Conservation (phyloP, 768 basidiomycete species). For the Russula brevipes region DNA sequence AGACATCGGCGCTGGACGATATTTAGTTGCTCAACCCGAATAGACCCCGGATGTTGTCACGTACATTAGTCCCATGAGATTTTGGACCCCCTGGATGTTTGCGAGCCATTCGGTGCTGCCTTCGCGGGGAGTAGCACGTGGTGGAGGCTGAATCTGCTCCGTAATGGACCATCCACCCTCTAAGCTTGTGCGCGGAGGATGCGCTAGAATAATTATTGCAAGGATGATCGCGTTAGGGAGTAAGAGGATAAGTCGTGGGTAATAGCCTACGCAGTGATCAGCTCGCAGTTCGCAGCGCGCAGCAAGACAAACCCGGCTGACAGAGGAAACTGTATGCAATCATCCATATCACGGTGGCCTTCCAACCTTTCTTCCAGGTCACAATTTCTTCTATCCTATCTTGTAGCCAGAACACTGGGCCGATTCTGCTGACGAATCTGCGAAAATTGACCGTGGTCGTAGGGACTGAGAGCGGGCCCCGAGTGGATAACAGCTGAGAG, state of each 20-base stretch:
- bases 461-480: slow-evolving; percentile 70
- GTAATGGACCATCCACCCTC: slow-evolving; percentile 1
- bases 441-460: slow-evolving; percentile 76
- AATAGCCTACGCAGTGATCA: slow-evolving; percentile 51
- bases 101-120: slow-evolving; percentile 77
- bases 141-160: slow-evolving; percentile 30
- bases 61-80: slow-evolving; percentile 81
- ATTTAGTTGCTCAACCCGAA: neutral
- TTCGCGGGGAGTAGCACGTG: slow-evolving; percentile 43
- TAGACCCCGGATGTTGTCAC: slow-evolving; percentile 29
- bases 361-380: slow-evolving; percentile 75
- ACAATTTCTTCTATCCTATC: slow-evolving; percentile 83
- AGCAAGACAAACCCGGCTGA: slow-evolving; percentile 35
- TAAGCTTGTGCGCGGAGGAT: slow-evolving; percentile 39
- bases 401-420: slow-evolving; percentile 85
- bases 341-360: slow-evolving; percentile 69
- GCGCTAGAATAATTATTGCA: slow-evolving; percentile 58
- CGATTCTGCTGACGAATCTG: slow-evolving; percentile 68
- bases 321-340: slow-evolving; percentile 74
- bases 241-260: slow-evolving; percentile 64
- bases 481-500: slow-evolving; percentile 46
- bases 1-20: slow-evolving; percentile 51
- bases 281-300: neutral
- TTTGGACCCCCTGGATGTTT: slow-evolving; percentile 86
- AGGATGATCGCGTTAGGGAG: slow-evolving; percentile 62